Conservation (phyloP, 306 rosid genomes). For the Medicago truncatula region MtrunA17r5.0-ANR NC_053043.1:38907501-38908000, state of each 20-base stretch:
- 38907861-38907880: conserved; percentile 84
- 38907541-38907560: not conserved
- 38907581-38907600: not conserved
- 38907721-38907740: conserved; percentile 56
- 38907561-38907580: not conserved
- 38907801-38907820: conserved; percentile 89
- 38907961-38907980: conserved; percentile 75
- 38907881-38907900: conserved; percentile 65
- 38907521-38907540: not conserved
- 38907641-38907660: conserved; percentile 30
- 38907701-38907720: conserved; percentile 53
- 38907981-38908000: conserved; percentile 31
- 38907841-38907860: conserved; percentile 58
- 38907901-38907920: conserved; percentile 35
- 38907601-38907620: conserved; percentile 26
- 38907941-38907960: conserved; percentile 46
- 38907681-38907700: conserved; percentile 44
- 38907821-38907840: conserved; percentile 79
- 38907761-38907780: conserved; percentile 62
- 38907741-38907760: conserved; percentile 51
- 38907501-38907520: not conserved
- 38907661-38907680: conserved; percentile 52
- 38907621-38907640: conserved; percentile 34
- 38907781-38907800: conserved; percentile 65
- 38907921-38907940: conserved; percentile 40